Conservation (phyloP, 352 stramenopile species). For the Pythium vanterpoolii region DNA sequence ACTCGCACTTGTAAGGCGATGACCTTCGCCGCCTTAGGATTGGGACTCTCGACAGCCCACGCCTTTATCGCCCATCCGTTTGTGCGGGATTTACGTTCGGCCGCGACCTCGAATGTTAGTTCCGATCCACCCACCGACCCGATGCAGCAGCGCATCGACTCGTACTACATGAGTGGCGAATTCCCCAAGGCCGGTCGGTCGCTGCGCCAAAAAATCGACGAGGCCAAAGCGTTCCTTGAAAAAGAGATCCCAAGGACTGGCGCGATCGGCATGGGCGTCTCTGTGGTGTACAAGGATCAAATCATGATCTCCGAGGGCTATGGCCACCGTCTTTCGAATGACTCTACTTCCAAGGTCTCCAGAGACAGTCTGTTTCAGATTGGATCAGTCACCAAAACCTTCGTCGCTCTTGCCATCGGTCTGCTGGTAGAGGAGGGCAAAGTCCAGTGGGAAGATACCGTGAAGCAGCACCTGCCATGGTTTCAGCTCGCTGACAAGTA, state of each 20-base stretch:
- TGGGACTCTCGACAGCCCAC: not conserved
- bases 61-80: not conserved
- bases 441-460: conserved; percentile 45
- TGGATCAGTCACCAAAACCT: conserved; percentile 63
- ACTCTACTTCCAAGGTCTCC: conserved; percentile 30
- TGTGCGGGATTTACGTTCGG: too few relatives aligned
- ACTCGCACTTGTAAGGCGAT: not conserved
- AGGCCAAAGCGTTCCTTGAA: conserved; percentile 39
- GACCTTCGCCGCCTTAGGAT: not conserved
- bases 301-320: conserved; percentile 14
- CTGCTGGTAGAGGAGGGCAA: conserved; percentile 45
- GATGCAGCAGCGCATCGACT: conserved; percentile 13
- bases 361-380: conserved; percentile 58
- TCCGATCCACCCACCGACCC: not conserved
- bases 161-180: conserved; percentile 25
- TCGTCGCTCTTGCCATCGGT: conserved; percentile 37
- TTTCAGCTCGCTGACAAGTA: conserved; percentile 60
- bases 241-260: conserved; percentile 31
- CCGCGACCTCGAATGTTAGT: too few relatives aligned
- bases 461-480: conserved; percentile 53
- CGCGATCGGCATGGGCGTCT: conserved; percentile 35
- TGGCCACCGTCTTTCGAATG: conserved; percentile 24
- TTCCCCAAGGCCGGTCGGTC: conserved; percentile 38
- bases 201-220: conserved; percentile 36
- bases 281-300: conserved; percentile 52